These are phyloP conservation scores for Albizia julibrissin DNA, from an alignment of 306 rosid species.

Conservation along the genomic window DNA sequence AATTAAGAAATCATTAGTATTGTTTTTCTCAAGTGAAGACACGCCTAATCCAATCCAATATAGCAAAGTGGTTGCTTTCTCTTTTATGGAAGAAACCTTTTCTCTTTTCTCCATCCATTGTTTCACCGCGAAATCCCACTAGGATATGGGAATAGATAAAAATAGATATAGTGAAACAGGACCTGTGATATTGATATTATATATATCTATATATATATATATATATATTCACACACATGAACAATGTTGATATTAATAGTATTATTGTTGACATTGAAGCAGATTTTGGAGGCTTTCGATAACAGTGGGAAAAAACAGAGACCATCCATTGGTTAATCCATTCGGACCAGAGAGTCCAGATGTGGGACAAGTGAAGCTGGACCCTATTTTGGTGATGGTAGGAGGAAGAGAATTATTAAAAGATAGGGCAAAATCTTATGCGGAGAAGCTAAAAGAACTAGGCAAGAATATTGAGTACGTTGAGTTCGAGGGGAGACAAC, in stretches of 20 bases:
- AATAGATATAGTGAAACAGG: neutral
- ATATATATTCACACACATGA: neutral
- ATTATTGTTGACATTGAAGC: neutral
- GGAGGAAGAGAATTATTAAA: constrained; percentile 78
- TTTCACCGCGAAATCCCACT: neutral
- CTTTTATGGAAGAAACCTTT: neutral
- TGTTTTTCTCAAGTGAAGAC: constrained; percentile 24
- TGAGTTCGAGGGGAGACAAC: constrained; percentile 75
- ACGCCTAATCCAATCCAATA: constrained; percentile 31
- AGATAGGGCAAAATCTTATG: constrained; percentile 75
- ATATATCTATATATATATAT: neutral
- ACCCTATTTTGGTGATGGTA: constrained; percentile 66
- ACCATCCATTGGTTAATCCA: constrained; percentile 84
- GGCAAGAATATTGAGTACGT: constrained; percentile 66
- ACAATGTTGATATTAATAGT: neutral
- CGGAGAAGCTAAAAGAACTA: constrained; percentile 44
- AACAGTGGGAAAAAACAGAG: constrained; percentile 71
- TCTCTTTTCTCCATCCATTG: neutral
- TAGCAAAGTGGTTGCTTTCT: neutral
- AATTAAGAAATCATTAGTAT: neutral
- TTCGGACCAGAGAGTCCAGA: constrained; percentile 57
- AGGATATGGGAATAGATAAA: neutral
- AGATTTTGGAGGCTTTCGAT: constrained; percentile 96
- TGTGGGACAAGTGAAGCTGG: constrained; percentile 51
- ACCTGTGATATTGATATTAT: neutral